Percentiles rank a stretch among this genome's conserved stretches.
Evolutionary conservation across 805 yeast genomes (phyloP).

Genomic region (Ascoidea rubescens): DNA sequence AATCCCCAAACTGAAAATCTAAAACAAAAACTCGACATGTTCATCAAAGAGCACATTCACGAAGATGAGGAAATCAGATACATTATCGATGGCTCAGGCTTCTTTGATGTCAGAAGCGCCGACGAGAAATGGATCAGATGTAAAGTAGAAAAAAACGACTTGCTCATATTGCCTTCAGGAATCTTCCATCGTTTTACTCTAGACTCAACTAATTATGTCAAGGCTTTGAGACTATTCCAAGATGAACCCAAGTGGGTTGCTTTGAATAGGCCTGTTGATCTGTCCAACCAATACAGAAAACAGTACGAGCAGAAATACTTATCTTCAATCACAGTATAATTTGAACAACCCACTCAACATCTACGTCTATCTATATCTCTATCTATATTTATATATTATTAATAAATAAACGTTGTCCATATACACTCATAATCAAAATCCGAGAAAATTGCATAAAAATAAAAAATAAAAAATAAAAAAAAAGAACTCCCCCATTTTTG

Average conservation of each 20-base stretch:
- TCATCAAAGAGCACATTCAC: conserved; percentile 80
- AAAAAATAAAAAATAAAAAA: too few species aligned
- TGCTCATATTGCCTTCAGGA: conserved; percentile 74
- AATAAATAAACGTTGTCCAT: background rate
- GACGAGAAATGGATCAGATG: conserved; percentile 66
- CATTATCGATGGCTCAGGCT: conserved; percentile 81
- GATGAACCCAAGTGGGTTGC: conserved; percentile 98
- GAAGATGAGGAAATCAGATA: conserved; percentile 96
- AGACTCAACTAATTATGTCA: conserved; percentile 44
- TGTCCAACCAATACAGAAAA: conserved; percentile 28
- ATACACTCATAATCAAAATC: too few species aligned
- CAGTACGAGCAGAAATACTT: conserved; percentile 19
- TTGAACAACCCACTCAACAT: background rate
- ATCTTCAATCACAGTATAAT: background rate
- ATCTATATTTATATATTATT: background rate
- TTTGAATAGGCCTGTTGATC: conserved; percentile 48
- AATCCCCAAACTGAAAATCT: conserved; percentile 47
- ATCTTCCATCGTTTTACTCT: conserved; percentile 89
- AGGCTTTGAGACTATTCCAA: conserved; percentile 73
- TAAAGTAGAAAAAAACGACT: conserved; percentile 46
- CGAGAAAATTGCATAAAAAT: too few species aligned
- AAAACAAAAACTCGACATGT: conserved; percentile 53
- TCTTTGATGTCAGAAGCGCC: conserved; percentile 69
- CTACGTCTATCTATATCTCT: too few species aligned
- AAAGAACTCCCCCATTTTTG: too few species aligned